Percentiles rank a stretch among this genome's conserved stretches.
phyloP scores from a whole-genome alignment of 177 flowering plant species.

The Vitis hybrid region DNA sequence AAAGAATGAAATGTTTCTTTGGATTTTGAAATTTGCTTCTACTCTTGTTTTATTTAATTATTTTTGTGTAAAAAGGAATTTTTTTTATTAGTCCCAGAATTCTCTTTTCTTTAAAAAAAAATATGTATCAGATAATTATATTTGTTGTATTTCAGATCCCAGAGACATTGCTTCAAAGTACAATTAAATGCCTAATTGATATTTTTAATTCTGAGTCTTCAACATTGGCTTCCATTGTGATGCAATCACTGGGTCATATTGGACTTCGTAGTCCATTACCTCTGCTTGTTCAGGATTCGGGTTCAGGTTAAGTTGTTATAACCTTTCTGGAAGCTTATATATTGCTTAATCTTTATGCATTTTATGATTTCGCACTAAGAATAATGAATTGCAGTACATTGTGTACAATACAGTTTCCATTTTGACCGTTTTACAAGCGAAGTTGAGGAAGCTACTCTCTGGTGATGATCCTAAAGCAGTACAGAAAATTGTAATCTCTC shows the following conservation, averaged over 20 bases:
- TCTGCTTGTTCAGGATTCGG: conserved; percentile 42
- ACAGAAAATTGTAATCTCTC: conserved; percentile 71
- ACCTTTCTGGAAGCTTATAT: conserved; percentile 2
- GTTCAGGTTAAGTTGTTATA: conserved; percentile 42
- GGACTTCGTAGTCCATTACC: conserved; percentile 80
- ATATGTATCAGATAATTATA: conserved; percentile 1
- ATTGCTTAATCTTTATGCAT: background rate
- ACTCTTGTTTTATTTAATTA: background rate
- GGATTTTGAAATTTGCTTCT: background rate
- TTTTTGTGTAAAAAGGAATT: background rate
- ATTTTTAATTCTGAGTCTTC: conserved; percentile 69
- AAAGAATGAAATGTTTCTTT: background rate
- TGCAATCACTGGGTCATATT: conserved; percentile 95
- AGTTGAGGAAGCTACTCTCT: conserved; percentile 66
- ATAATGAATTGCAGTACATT: background rate
- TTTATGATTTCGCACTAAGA: background rate
- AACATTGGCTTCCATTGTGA: conserved; percentile 72
- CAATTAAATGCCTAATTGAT: conserved; percentile 60
- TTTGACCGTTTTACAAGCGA: conserved; percentile 58
- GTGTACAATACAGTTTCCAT: conserved; percentile 58
- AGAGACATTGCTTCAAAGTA: conserved; percentile 45
- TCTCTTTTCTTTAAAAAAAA: too few relatives aligned
- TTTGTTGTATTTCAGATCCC: conserved; percentile 42
- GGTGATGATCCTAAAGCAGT: conserved; percentile 82
- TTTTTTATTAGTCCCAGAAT: background rate